Percentiles rank a stretch among this genome's conserved stretches.
Conservation (phyloP, 2,329 filamentous ascomycete genomes). For the Talaromyces atroroseus region DNA sequence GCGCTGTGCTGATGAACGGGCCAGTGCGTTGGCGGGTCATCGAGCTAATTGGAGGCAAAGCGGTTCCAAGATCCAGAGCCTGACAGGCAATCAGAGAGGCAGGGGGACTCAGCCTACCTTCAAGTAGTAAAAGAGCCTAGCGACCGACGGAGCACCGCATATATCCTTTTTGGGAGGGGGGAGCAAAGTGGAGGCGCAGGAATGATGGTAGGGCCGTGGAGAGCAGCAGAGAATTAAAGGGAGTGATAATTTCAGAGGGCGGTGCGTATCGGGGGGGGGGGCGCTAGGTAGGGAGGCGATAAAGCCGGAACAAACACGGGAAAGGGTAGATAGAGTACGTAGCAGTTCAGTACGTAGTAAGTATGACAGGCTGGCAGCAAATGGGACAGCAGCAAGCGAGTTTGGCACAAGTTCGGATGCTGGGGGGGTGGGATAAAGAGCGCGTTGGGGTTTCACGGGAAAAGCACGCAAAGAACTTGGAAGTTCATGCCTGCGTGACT, state of each 20-base stretch:
- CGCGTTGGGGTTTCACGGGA: constrained; percentile 8
- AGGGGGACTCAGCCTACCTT: constrained; percentile 20
- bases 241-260: not conserved
- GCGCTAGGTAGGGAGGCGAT: not conserved
- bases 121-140: constrained; percentile 16
- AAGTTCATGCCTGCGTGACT: not conserved
- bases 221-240: constrained; percentile 12
- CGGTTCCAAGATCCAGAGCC: constrained; percentile 10
- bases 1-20: constrained; percentile 20
- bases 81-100: constrained; percentile 16
- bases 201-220: constrained; percentile 23
- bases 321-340: constrained; percentile 1
- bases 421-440: not conserved
- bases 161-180: constrained; percentile 17
- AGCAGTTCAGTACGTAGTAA: not conserved
- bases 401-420: constrained; percentile 3
- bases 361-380: constrained; percentile 2
- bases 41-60: constrained; percentile 10
- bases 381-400: not conserved
- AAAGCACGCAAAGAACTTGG: constrained; percentile 7
- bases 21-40: constrained; percentile 25
- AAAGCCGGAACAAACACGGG: constrained; percentile 7
- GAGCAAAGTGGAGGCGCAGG: constrained; percentile 25
- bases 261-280: no score
- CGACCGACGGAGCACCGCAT: constrained; percentile 15